Base-by-base conservation (phyloP, 768 basidiomycete genomes). In the Amanita rubescens region DNA sequence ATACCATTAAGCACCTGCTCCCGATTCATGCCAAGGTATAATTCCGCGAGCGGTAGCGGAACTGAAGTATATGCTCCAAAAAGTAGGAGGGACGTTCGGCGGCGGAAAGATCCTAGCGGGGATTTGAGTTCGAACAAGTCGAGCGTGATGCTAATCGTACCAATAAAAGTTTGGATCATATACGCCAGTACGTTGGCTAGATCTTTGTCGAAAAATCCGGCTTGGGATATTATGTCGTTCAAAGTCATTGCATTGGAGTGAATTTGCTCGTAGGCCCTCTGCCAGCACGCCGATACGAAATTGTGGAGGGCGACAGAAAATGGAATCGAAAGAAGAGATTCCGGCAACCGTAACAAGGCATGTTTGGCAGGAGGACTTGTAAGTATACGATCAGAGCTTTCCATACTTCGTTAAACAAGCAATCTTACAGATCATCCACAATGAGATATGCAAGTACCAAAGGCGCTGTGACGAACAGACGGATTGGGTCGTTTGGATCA, bases 1-100 rank as follows among this genome's bases (percentile, higher is more conserved):
- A 46, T 44, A 77, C 77, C 71, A 43, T 60, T 43, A 14, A 78
- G 58, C 12, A 76, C 63, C 38, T 72, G 63, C 19, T 74, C 72
- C 3, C 65, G 55, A 7, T 66, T 54, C 55, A 81, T 65, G 20
- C 82, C 81, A 38, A 88, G 71, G 62, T 86, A 87, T 24, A 57
- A 65, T 58, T 80, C 75, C 11, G 80, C 82, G 3, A 82, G 70
- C 2, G 74, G 52, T 10, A 82, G 55, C 11, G 80, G 76, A 20
- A 90, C 67, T 1, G 82, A 80, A 2, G 78, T 75, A 65, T 86
- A 88, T n/a, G 83, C 84, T 59, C 73, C 78, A 8, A 80, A 75
- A 19, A 88, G 59, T 8, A 88, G 70, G 1, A 60, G 59, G 56
- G 84, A 75, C 0, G 81, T 82, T 55, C 80, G 74, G 52, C 62